phyloP scores from a whole-genome alignment of 352 stramenopile species.

The Phytopythium litorale region DNA sequence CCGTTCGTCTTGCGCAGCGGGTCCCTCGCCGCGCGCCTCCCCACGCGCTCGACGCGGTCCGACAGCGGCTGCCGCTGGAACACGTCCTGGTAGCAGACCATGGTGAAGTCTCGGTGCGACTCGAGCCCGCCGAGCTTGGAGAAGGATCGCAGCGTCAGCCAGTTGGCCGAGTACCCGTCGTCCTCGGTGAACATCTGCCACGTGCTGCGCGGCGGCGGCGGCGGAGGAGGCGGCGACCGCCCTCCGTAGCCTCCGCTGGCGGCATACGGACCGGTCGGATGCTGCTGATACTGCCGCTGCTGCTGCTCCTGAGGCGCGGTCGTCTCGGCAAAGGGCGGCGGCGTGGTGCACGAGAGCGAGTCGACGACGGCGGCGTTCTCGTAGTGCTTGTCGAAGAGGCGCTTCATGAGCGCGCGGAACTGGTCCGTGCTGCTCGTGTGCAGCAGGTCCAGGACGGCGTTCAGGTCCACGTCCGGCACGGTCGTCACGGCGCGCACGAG shows the following conservation, averaged over 20 bases:
- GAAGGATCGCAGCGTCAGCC: constrained; percentile 38
- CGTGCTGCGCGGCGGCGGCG: constrained; percentile 3
- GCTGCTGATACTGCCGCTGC: too few relatives aligned
- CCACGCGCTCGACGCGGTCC: constrained; percentile 22
- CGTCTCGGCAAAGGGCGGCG: constrained; percentile 21
- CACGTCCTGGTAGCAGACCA: constrained; percentile 60
- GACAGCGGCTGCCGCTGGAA: constrained; percentile 40
- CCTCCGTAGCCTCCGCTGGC: too few relatives aligned
- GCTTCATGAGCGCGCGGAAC: constrained; percentile 42
- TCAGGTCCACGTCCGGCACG: constrained; percentile 28
- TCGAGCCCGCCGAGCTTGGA: constrained; percentile 29
- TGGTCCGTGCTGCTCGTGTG: constrained; percentile 28
- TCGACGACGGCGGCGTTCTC: constrained; percentile 40
- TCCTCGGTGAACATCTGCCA: constrained; percentile 43
- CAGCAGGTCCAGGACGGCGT: constrained; percentile 34
- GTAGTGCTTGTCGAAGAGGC: constrained; percentile 51
- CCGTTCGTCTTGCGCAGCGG: constrained; percentile 11
- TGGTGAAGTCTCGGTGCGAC: constrained; percentile 46
- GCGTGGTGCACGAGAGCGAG: constrained; percentile 39
- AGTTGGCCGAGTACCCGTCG: constrained; percentile 56
- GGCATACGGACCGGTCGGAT: not conserved
- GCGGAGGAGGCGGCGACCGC: not conserved
- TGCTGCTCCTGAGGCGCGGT: not conserved
- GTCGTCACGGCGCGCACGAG: constrained; percentile 51
- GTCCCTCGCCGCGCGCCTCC: constrained; percentile 16